Conservation (phyloP, 2,329 filamentous ascomycete species). For the Venturia asperata region DNA sequence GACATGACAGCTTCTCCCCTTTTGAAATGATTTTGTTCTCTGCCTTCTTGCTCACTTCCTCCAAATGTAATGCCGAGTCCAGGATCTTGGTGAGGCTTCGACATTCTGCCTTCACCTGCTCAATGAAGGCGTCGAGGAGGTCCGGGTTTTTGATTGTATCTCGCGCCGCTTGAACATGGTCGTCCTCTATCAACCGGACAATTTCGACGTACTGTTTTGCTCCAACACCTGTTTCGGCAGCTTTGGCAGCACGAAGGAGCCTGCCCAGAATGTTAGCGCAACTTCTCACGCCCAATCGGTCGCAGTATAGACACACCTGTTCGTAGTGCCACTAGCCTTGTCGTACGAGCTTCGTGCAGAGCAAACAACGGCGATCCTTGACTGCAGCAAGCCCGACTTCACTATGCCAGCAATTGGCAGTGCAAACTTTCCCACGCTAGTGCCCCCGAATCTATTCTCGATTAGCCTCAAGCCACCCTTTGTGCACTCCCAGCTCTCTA, state of each 20-base stretch:
- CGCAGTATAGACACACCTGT: constrained; percentile 10
- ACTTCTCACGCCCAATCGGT: not conserved
- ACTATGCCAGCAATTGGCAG: constrained; percentile 20
- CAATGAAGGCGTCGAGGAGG: constrained; percentile 49
- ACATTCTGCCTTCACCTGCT: constrained; percentile 71
- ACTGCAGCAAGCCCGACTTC: constrained; percentile 45
- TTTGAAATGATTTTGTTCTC: constrained; percentile 78
- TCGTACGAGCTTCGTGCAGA: constrained; percentile 91
- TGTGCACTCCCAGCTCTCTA: not conserved
- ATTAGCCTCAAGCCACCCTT: not conserved
- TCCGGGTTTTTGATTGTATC: constrained; percentile 35
- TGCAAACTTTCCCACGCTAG: constrained; percentile 61
- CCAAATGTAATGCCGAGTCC: constrained; percentile 53
- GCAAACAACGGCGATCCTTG: constrained; percentile 86
- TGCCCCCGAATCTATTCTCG: constrained; percentile 65
- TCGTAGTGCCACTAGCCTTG: constrained; percentile 86
- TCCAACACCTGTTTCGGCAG: constrained; percentile 34
- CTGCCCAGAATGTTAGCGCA: constrained; percentile 22
- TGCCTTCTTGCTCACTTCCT: constrained; percentile 44
- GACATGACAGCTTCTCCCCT: constrained; percentile 90
- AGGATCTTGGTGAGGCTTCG: constrained; percentile 69
- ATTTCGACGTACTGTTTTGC: constrained; percentile 38
- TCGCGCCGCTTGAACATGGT: constrained; percentile 70
- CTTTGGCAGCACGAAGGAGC: constrained; percentile 42
- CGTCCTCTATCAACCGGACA: constrained; percentile 71